phyloP scores from a whole-genome alignment of 495 filamentous ascomycete genomes.

The Xylaria bambusicola region DNA sequence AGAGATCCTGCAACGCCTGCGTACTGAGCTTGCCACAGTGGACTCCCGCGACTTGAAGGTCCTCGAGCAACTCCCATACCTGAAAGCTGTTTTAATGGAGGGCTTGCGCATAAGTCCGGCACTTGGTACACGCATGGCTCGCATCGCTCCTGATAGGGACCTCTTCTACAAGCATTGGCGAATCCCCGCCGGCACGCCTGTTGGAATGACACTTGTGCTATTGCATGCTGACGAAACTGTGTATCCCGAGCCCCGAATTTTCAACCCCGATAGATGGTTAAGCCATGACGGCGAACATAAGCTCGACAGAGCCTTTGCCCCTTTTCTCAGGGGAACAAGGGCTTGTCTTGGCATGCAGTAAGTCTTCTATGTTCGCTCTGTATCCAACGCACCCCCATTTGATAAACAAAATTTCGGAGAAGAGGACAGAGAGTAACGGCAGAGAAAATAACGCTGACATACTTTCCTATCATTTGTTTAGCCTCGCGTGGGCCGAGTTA shows the following conservation, averaged over 20 bases:
- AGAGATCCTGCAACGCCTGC: slow-evolving; percentile 16
- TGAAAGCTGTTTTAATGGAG: slow-evolving; percentile 40
- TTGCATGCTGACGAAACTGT: slow-evolving; percentile 30
- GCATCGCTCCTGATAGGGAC: slow-evolving; percentile 36
- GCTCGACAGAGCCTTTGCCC: slow-evolving; percentile 21
- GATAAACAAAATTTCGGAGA: no score
- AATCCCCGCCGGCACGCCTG: slow-evolving; percentile 46
- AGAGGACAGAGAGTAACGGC: background rate
- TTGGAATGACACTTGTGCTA: slow-evolving; percentile 36
- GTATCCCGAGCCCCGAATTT: slow-evolving; percentile 37
- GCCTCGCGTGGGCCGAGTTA: slow-evolving; percentile 33
- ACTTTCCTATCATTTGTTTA: background rate
- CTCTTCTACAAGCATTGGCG: slow-evolving; percentile 46
- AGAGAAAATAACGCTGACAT: background rate
- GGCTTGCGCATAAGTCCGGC: slow-evolving; percentile 35
- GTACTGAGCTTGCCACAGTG: slow-evolving; percentile 22
- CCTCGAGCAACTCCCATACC: slow-evolving; percentile 39
- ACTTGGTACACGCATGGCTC: slow-evolving; percentile 38
- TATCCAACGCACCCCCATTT: background rate
- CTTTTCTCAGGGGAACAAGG: slow-evolving; percentile 22
- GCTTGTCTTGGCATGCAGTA: slow-evolving; percentile 24
- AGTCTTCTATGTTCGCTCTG: background rate
- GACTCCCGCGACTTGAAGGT: slow-evolving; percentile 4
- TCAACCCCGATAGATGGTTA: slow-evolving; percentile 46
- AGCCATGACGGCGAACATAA: slow-evolving; percentile 14